Conservation (phyloP, 768 basidiomycete species). For the Daedaleopsis sinensis region DNA sequence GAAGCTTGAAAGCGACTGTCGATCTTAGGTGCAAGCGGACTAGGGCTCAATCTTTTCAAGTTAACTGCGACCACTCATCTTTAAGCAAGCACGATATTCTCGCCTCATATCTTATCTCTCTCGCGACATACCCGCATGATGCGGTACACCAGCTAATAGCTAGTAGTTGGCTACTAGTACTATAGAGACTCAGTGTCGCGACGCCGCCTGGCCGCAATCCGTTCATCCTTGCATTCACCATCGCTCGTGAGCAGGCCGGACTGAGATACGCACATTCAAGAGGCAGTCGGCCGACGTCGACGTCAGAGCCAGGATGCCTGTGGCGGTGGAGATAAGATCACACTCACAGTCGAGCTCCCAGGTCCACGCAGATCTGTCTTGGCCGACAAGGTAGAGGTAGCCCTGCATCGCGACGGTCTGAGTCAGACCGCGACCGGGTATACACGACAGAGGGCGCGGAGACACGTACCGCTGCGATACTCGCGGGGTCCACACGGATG, state of each 20-base stretch:
- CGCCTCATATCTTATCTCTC: too few species aligned
- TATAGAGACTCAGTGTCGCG: too few species aligned
- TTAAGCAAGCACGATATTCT: too few species aligned
- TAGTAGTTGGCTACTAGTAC: conserved; percentile 8
- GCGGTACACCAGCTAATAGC: conserved; percentile 14
- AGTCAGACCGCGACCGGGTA: neutral
- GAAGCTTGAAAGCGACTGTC: too few species aligned
- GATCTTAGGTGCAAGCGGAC: too few species aligned
- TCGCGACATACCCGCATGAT: too few species aligned
- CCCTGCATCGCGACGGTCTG: conserved; percentile 40
- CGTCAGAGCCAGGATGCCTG: neutral
- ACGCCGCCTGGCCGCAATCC: neutral
- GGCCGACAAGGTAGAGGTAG: conserved; percentile 66
- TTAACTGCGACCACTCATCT: too few species aligned
- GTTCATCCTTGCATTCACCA: neutral
- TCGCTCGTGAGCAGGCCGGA: neutral
- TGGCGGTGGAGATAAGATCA: neutral
- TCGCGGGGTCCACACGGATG: conserved; percentile 58
- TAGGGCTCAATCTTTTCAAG: too few species aligned
- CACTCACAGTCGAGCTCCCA: conserved; percentile 80
- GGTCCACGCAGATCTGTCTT: conserved; percentile 73
- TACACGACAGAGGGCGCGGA: neutral
- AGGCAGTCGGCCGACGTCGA: too few species aligned
- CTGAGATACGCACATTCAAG: neutral
- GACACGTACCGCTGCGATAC: conserved; percentile 66